Percentiles rank a stretch among this genome's conserved stretches.
Conservation (phyloP, 371 early-diverging fungal genomes). For the Apophysomyces elegans region DNA sequence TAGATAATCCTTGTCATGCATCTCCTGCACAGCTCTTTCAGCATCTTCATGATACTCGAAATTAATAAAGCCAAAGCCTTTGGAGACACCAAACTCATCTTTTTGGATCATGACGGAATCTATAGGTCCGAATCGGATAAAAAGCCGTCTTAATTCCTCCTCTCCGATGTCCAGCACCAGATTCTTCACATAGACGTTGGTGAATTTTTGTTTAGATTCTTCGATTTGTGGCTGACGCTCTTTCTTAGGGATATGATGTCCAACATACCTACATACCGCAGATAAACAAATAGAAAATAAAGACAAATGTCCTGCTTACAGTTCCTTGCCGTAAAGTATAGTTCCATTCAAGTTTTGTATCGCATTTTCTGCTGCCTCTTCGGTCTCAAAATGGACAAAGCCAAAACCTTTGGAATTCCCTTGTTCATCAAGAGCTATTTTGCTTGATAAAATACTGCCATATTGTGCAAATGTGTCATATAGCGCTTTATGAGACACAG, state of each 20-base stretch:
- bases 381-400: slow-evolving; percentile 97
- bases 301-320: slow-evolving; percentile 42
- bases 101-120: slow-evolving; percentile 79
- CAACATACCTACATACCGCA: slow-evolving; percentile 56
- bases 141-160: slow-evolving; percentile 83
- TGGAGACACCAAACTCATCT: slow-evolving; percentile 84
- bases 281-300: not conserved
- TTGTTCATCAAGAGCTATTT: slow-evolving; percentile 86
- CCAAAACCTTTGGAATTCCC: slow-evolving; percentile 94
- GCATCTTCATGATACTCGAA: slow-evolving; percentile 93
- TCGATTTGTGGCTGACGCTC: slow-evolving; percentile 86
- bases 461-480: slow-evolving; percentile 99
- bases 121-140: slow-evolving; percentile 84
- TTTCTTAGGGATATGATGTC: slow-evolving; percentile 88
- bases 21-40: slow-evolving; percentile 84
- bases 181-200: slow-evolving; percentile 99
- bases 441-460: slow-evolving; percentile 98
- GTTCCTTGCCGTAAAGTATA: slow-evolving; percentile 93
- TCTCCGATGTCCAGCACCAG: slow-evolving; percentile 84
- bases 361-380: slow-evolving; percentile 94
- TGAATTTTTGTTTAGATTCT: slow-evolving; percentile 84
- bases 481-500: slow-evolving; percentile 94
- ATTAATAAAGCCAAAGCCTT: slow-evolving; percentile 98
- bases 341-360: slow-evolving; percentile 97
- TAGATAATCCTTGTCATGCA: slow-evolving; percentile 89